phyloP scores from a whole-genome alignment of 352 stramenopile genomes.

The Phytophthora constricta region DNA sequence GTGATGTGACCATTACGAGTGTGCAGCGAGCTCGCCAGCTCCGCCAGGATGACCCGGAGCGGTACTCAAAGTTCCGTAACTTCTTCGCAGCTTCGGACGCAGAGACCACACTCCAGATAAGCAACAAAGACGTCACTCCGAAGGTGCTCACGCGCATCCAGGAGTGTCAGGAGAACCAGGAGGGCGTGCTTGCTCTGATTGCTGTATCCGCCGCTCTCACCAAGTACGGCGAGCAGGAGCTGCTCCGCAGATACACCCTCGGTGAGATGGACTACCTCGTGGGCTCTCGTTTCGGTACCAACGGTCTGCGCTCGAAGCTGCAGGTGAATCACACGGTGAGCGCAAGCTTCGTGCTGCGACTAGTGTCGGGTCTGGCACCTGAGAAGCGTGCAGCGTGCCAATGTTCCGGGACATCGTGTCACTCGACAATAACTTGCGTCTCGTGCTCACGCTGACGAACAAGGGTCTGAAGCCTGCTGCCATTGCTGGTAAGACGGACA shows the following conservation, averaged over 20 bases:
- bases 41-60: constrained; percentile 21
- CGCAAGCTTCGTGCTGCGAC: constrained; percentile 11
- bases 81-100: constrained; percentile 27
- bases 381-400: constrained; percentile 26
- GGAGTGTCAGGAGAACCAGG: constrained; percentile 20
- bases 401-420: constrained; percentile 19
- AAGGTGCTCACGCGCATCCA: constrained; percentile 19
- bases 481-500: background rate
- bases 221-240: constrained; percentile 28
- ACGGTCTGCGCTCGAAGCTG: constrained; percentile 17
- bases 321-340: constrained; percentile 11
- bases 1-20: constrained; percentile 11
- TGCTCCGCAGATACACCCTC: constrained; percentile 13
- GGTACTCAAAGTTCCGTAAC: constrained; percentile 27
- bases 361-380: constrained; percentile 24
- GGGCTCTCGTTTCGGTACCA: constrained; percentile 19
- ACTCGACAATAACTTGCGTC: constrained; percentile 1
- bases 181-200: constrained; percentile 14
- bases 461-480: constrained; percentile 3
- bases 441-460: constrained; percentile 6
- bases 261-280: constrained; percentile 31
- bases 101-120: constrained; percentile 6
- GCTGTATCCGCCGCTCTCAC: constrained; percentile 23
- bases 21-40: constrained; percentile 27
- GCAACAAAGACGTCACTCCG: constrained; percentile 7